Conservation (phyloP, 371 early-diverging fungal species). For the Thermomucor indicae-seudaticae region DNA sequence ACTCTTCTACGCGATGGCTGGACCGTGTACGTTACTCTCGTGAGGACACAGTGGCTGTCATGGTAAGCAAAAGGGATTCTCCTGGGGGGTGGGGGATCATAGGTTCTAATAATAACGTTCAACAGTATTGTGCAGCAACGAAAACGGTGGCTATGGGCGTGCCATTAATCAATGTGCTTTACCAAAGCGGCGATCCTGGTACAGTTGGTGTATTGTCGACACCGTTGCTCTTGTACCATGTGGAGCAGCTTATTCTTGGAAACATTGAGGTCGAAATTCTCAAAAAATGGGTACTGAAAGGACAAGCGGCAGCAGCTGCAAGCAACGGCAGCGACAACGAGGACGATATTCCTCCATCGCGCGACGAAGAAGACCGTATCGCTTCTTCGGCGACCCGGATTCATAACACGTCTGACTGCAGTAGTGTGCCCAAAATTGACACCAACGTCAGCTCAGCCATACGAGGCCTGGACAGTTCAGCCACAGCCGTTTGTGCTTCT, state of each 20-base stretch:
- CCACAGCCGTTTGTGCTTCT: too few relatives aligned
- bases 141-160: conserved; percentile 79
- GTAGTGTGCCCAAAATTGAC: too few relatives aligned
- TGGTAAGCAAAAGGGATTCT: conserved; percentile 24
- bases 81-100: background rate
- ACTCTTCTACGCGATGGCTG: conserved; percentile 15
- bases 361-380: conserved; percentile 6
- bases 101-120: background rate
- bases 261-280: conserved; percentile 51
- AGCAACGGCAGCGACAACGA: background rate
- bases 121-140: conserved; percentile 63
- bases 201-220: conserved; percentile 60
- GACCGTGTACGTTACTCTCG: conserved; percentile 38
- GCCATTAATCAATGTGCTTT: conserved; percentile 73
- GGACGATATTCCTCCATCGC: background rate
- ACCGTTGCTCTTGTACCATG: conserved; percentile 71
- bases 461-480: too few relatives aligned
- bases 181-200: conserved; percentile 44
- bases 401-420: too few relatives aligned
- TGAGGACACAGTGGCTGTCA: conserved; percentile 56
- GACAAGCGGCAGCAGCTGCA: conserved; percentile 8
- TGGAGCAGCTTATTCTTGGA: conserved; percentile 66
- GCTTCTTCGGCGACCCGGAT: background rate
- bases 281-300: conserved; percentile 46
- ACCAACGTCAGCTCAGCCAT: too few relatives aligned